These are phyloP conservation scores for Saccharum spontaneum DNA, from an alignment of 176 grass and related monocot species.

Conservation along the genomic window DNA sequence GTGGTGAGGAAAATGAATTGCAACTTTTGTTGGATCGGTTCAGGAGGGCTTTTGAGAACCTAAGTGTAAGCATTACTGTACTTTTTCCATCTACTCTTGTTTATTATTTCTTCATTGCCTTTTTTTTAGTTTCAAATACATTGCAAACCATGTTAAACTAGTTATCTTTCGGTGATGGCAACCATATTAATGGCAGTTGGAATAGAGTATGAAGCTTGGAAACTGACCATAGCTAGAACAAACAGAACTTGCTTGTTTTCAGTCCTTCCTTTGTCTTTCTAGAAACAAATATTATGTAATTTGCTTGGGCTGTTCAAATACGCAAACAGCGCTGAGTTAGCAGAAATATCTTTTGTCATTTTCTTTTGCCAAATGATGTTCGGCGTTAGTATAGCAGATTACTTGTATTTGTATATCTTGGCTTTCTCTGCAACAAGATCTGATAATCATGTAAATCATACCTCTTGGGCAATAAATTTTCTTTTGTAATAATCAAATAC, in stretches of 20 bases:
- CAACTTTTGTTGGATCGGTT: slow-evolving; percentile 93
- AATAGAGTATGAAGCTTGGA: neutral
- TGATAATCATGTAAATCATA: neutral
- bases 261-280: neutral
- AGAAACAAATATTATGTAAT: neutral
- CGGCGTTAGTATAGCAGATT: neutral
- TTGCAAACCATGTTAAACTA: neutral
- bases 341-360: neutral
- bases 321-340: neutral
- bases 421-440: slow-evolving; percentile 3
- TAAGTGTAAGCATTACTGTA: slow-evolving; percentile 63
- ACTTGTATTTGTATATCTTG: neutral
- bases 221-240: neutral
- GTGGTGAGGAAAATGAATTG: slow-evolving; percentile 88
- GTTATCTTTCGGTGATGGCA: neutral
- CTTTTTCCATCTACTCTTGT: neutral
- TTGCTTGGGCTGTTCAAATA: neutral
- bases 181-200: neutral
- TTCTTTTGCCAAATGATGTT: neutral
- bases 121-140: neutral
- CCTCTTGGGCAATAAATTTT: neutral
- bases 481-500: neutral
- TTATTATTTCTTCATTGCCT: slow-evolving; percentile 8
- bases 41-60: slow-evolving; percentile 84
- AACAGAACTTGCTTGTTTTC: neutral